Percentiles rank a stretch among this genome's conserved stretches.
Conservation (phyloP, 306 rosid species). For the Myrica gale region DNA sequence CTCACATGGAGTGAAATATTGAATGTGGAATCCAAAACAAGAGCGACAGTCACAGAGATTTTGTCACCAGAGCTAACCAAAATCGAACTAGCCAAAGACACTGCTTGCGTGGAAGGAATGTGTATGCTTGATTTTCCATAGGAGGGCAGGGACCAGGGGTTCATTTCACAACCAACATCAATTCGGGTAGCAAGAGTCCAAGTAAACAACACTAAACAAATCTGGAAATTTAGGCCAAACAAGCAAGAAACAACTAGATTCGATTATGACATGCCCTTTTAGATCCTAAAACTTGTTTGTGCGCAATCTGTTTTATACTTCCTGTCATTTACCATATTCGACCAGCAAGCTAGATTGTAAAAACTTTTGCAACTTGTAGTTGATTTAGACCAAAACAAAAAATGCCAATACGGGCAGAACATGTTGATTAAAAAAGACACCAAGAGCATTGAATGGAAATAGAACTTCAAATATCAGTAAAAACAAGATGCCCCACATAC, state of each 20-base stretch:
- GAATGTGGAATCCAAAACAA: background rate
- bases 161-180: no score
- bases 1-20: background rate
- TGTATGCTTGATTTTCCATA: background rate
- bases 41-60: background rate
- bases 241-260: no score
- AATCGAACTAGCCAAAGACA: background rate
- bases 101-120: background rate
- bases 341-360: no score
- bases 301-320: no score
- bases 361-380: no score
- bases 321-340: no score
- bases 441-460: background rate
- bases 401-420: background rate
- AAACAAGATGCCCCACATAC: background rate
- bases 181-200: no score
- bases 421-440: background rate
- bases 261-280: no score
- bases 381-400: background rate
- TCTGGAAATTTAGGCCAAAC: no score
- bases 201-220: no score
- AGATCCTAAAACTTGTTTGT: no score
- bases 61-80: background rate
- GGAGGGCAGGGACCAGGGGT: background rate
- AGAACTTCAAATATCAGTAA: background rate